These are phyloP conservation scores for Carex sylvatica DNA, from an alignment of 202 grass and related monocot species.

Conservation along the genomic window DNA sequence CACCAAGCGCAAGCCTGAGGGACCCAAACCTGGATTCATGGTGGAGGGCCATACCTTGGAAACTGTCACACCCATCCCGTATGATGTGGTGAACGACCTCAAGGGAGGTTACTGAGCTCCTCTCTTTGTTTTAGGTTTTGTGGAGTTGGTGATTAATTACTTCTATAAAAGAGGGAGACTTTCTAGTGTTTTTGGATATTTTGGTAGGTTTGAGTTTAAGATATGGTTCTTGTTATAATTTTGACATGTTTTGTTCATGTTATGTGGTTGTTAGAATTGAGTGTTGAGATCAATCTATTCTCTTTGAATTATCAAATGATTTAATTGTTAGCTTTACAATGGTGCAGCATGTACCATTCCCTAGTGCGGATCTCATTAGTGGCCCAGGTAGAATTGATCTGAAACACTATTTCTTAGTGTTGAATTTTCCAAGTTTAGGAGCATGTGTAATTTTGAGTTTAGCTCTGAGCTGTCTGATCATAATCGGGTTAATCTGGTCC, in stretches of 20 bases:
- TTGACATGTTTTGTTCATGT: constrained; percentile 2
- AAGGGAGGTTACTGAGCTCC: constrained; percentile 80
- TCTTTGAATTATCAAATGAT: background rate
- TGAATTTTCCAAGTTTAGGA: no score
- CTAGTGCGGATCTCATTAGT: no score
- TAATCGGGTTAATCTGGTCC: no score
- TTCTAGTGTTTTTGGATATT: constrained; percentile 22
- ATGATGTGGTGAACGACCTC: constrained; percentile 90
- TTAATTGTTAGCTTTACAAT: background rate
- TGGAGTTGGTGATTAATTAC: constrained; percentile 6
- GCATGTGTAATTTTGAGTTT: no score
- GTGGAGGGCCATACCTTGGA: constrained; percentile 59
- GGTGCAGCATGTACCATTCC: no score
- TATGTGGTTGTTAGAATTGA: constrained; percentile 6
- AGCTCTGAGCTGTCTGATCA: no score
- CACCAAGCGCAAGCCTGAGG: constrained; percentile 74
- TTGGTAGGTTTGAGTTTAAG: background rate
- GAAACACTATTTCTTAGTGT: no score
- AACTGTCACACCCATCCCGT: constrained; percentile 73
- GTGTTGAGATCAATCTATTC: background rate
- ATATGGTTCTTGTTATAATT: constrained; percentile 14
- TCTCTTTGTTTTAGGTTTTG: constrained; percentile 26
- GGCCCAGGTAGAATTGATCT: no score
- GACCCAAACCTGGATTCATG: constrained; percentile 86
- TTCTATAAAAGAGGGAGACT: constrained; percentile 8